Conservation (phyloP, 116 monocot genomes). For the Thalassia testudinum region DNA sequence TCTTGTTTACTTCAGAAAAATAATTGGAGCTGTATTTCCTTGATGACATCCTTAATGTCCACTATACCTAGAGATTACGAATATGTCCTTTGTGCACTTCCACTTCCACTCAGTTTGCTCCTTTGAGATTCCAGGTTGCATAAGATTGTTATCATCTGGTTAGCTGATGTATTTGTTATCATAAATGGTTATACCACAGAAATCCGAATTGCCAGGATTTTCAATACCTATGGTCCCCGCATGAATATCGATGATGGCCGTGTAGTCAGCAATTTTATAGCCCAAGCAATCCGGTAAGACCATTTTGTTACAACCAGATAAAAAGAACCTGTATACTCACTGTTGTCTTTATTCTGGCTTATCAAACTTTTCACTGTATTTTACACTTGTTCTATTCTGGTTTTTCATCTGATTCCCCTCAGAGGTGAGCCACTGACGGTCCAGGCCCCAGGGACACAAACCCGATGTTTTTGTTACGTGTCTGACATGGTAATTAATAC, state of each 20-base stretch:
- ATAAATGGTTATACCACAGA: constrained; percentile 18
- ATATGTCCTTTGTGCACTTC: too few species aligned
- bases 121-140: not conserved
- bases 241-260: constrained; percentile 98
- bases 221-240: constrained; percentile 87
- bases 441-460: constrained; percentile 86
- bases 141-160: not conserved
- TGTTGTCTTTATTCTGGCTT: not conserved
- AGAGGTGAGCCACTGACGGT: constrained; percentile 79
- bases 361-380: not conserved
- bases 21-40: not conserved
- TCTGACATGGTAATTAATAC: constrained; percentile 56
- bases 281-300: constrained; percentile 61
- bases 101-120: not conserved
- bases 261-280: constrained; percentile 93
- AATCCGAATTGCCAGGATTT: constrained; percentile 92
- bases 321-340: not conserved
- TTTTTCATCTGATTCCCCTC: not conserved
- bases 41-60: not conserved
- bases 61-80: not conserved
- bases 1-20: not conserved
- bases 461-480: constrained; percentile 89
- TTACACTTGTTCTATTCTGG: not conserved
- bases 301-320: not conserved
- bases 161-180: not conserved